Evolutionary conservation across 176 grass and related monocot genomes (phyloP), one percentile per base, ranked within the genome.

Genomic region (Metroxylon sagu): DNA sequence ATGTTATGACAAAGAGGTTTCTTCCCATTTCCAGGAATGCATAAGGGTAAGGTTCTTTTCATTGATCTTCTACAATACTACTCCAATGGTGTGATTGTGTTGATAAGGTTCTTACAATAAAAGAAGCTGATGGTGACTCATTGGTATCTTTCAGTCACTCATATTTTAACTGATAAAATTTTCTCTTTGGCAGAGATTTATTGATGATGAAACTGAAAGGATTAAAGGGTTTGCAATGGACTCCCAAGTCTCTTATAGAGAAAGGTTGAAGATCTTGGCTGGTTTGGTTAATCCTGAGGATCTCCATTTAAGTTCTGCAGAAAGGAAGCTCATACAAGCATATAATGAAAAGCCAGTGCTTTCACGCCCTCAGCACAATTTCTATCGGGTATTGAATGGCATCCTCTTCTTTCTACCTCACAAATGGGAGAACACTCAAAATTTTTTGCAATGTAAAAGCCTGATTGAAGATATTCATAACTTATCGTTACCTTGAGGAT

Each of bases 1-100:
- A 28, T 97, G 66, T 62, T 97, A 78, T 60, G 93, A 97, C 18
- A 97, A 97, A 57, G 93, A 97, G 73, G 84, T 97, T 75, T 91
- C 87, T 16, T 70, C 80, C 48, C 76, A 87, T 83, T 91, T 97
- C 58, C 85, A 88, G 72, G 87, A 91, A 53, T 91, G 75, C 27
- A 72, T 97, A 61, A 78, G 59, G 81, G 93, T 97, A 35, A 72
- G 50, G 16, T 28, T 52, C 84, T 53, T 23, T 49, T 6, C 26
- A 60, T 21, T 30, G 29, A 43, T 43, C 35, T 43, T 43, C 35
- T 43, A 43, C 35, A 12, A 43, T 43, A 12, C 8, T 43, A 12
- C 35, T 12, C 7, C 35, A 12, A 2, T 43, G 35, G 8, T 14
- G 35, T 3, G 12, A 43, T 43, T 43, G 7, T 43, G 35, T 43